Conservation (phyloP, 2,329 filamentous ascomycete genomes). For the Ceratocystis harringtonii region DNA sequence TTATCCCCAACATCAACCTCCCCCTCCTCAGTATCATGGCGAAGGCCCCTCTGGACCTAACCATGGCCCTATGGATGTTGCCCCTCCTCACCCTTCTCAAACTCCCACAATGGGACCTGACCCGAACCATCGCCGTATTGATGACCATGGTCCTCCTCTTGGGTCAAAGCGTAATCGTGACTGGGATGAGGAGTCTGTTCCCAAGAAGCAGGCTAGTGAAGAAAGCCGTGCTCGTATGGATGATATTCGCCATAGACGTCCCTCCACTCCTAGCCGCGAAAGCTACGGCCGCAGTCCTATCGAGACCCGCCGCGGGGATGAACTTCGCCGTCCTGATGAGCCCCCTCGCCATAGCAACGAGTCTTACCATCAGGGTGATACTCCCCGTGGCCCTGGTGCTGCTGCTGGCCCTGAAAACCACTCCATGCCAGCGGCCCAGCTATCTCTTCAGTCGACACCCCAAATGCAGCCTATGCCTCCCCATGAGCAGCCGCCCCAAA, state of each 20-base stretch:
- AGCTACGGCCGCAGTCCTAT: constrained; percentile 65
- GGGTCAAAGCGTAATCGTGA: constrained; percentile 74
- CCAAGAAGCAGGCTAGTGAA: constrained; percentile 79
- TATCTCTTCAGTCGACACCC: constrained; percentile 48
- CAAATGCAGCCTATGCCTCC: constrained; percentile 39
- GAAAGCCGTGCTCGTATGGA: constrained; percentile 77
- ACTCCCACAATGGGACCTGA: constrained; percentile 42
- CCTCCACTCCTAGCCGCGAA: constrained; percentile 56
- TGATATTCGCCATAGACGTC: constrained; percentile 65
- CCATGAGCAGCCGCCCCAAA: constrained; percentile 31
- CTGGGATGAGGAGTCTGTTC: constrained; percentile 71
- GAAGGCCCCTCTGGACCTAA: constrained; percentile 33
- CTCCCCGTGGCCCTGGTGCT: constrained; percentile 53
- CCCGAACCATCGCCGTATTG: constrained; percentile 43
- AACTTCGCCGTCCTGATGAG: constrained; percentile 38
- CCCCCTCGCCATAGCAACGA: constrained; percentile 58
- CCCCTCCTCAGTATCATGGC: constrained; percentile 44
- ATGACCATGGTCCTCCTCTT: constrained; percentile 65
- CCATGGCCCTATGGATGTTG: constrained; percentile 48
- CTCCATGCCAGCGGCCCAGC: constrained; percentile 36
- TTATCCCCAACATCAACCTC: constrained; percentile 60
- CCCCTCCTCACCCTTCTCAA: constrained; percentile 37
- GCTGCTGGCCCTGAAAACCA: constrained; percentile 30
- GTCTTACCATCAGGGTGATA: constrained; percentile 82
- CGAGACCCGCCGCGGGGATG: constrained; percentile 51